Conservation (phyloP, 225 moss, liverwort and hornwort species). For the Asterella californica region DNA sequence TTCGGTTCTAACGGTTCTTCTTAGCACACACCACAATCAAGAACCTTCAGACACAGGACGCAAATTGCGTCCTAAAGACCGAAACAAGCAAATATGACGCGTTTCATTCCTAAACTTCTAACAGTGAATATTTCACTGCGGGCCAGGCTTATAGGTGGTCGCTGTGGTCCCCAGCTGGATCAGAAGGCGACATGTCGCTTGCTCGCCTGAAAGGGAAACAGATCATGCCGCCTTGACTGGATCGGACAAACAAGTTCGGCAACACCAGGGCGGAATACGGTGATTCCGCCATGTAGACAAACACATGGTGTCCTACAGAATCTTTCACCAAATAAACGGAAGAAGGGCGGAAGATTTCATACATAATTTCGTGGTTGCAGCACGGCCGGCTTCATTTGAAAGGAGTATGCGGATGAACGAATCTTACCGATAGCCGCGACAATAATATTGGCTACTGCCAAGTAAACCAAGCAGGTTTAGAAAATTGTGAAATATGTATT, state of each 20-base stretch:
- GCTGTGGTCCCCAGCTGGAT: slow-evolving; percentile 1
- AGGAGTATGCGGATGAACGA: not conserved
- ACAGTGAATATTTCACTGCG: not conserved
- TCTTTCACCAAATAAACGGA: not conserved
- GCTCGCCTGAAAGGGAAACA: slow-evolving; percentile 3
- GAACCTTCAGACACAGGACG: not conserved
- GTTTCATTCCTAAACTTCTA: not conserved
- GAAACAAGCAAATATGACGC: not conserved
- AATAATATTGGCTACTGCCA: not conserved
- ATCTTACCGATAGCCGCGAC: slow-evolving; percentile 1
- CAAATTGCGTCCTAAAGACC: not conserved
- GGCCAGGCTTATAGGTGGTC: not conserved
- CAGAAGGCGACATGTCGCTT: slow-evolving; percentile 1
- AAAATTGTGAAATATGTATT: not conserved
- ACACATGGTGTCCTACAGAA: not conserved
- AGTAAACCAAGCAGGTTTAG: not conserved
- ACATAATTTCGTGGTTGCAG: not conserved
- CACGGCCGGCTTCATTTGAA: slow-evolving; percentile 9
- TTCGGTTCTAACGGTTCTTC: not conserved
- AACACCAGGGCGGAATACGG: not conserved
- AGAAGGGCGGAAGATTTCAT: slow-evolving; percentile 3
- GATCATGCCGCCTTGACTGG: not conserved
- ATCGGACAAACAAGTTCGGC: not conserved
- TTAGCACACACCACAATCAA: not conserved
- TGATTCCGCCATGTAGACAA: not conserved